phyloP scores from a whole-genome alignment of 2,329 filamentous ascomycete species.

The Microcyclospora pomicola region DNA sequence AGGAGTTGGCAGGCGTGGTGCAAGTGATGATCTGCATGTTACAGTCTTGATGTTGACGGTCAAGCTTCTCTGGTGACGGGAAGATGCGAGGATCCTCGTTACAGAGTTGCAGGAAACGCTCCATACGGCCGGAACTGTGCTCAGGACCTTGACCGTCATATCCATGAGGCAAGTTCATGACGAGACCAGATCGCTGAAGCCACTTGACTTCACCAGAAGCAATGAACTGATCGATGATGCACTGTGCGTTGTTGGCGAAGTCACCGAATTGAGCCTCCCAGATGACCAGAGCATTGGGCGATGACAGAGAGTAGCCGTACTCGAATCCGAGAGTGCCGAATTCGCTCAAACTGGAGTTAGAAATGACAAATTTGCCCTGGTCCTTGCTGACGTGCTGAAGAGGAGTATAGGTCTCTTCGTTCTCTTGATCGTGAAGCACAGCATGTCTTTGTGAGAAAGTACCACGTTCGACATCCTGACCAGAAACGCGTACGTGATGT shows the following conservation, averaged over 20 bases:
- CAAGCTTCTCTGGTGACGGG: conserved; percentile 75
- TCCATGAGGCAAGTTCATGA: conserved; percentile 91
- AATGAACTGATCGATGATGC: conserved; percentile 97
- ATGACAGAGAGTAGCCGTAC: conserved; percentile 95
- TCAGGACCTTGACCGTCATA: conserved; percentile 98
- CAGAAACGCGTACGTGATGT: conserved; percentile 92
- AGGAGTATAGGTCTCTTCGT: conserved; percentile 81
- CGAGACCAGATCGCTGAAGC: conserved; percentile 93
- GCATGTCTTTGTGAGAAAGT: conserved; percentile 97
- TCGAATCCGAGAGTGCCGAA: conserved; percentile 80
- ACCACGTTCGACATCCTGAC: conserved; percentile 97
- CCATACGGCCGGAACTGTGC: conserved; percentile 93
- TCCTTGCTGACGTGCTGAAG: conserved; percentile 79
- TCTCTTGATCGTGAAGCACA: conserved; percentile 95
- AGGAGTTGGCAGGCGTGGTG: conserved; percentile 90
- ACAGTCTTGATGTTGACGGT: conserved; percentile 97
- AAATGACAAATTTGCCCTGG: conserved; percentile 91
- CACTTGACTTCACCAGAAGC: conserved; percentile 96
- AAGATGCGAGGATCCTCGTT: conserved; percentile 94
- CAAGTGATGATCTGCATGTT: conserved; percentile 98
- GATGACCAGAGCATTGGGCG: conserved; percentile 93
- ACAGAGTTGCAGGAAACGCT: conserved; percentile 91
- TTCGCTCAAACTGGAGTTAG: conserved; percentile 78
- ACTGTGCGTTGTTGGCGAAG: conserved; percentile 98
- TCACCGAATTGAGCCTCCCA: conserved; percentile 99